A percentile compares a stretch with the other conserved stretches of the same genome.
Evolutionary conservation across 1,139 yeast species (phyloP).

Genomic region (Torulaspora globosa): DNA sequence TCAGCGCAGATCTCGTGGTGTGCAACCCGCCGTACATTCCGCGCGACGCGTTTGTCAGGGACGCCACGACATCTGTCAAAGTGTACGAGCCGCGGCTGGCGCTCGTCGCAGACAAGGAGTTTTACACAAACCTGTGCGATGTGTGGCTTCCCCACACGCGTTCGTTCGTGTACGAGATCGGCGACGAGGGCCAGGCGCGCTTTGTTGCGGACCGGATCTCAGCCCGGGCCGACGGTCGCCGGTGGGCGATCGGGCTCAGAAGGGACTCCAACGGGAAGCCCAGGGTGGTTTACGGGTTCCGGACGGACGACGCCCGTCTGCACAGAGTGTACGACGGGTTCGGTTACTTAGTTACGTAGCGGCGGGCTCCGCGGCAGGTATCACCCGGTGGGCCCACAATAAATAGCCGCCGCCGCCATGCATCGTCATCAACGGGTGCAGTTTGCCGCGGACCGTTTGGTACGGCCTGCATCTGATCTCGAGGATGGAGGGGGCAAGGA

Average conservation of each 20-base stretch:
- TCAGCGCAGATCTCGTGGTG: conserved; percentile 49
- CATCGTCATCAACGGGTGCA: conserved; percentile 94
- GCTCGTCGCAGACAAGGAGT: conserved; percentile 67
- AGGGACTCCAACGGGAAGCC: conserved; percentile 37
- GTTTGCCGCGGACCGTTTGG: conserved; percentile 89
- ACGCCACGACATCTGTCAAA: conserved; percentile 57
- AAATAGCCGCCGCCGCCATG: conserved; percentile 90
- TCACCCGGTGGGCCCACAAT: conserved; percentile 72
- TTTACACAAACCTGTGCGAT: conserved; percentile 54
- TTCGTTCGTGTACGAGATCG: conserved; percentile 45
- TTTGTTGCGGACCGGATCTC: conserved; percentile 17
- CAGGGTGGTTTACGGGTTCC: conserved; percentile 38
- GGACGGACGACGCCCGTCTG: background rate
- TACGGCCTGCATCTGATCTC: conserved; percentile 83
- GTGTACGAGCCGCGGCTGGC: conserved; percentile 74
- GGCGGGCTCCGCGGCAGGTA: conserved; percentile 51
- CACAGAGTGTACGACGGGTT: background rate
- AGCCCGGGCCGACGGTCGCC: background rate
- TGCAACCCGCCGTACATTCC: conserved; percentile 93
- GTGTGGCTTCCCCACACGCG: conserved; percentile 32
- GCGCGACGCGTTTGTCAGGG: conserved; percentile 39
- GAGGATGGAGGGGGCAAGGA: conserved; percentile 76
- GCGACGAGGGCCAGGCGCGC: conserved; percentile 36
- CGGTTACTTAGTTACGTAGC: background rate
- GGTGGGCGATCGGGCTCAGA: conserved; percentile 34